Evolutionary conservation across 345 rosid genomes (phyloP).

Genomic region (Laguncularia racemosa): DNA sequence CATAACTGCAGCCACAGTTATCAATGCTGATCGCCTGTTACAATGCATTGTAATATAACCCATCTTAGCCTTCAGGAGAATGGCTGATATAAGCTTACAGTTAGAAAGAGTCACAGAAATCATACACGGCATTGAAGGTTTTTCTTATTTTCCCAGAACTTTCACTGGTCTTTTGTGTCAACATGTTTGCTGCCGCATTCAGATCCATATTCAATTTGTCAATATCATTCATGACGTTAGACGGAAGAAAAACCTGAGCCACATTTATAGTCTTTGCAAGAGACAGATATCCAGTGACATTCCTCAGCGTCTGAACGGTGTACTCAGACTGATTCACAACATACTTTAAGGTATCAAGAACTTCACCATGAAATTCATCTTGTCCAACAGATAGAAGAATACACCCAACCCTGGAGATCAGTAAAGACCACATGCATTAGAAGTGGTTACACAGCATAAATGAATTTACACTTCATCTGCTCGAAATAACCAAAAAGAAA

Average conservation of each 20-base stretch:
- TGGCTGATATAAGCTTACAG: neutral
- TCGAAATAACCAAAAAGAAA: neutral
- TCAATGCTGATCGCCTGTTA: conserved; percentile 70
- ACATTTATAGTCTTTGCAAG: conserved; percentile 88
- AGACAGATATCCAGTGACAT: conserved; percentile 79
- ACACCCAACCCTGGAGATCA: conserved; percentile 62
- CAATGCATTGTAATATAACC: conserved; percentile 8
- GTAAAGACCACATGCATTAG: conserved; percentile 11
- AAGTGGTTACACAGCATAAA: neutral
- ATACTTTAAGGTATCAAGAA: conserved; percentile 63
- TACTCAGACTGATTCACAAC: conserved; percentile 94
- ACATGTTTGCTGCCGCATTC: conserved; percentile 57
- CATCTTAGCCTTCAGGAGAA: conserved; percentile 1
- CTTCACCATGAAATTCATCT: conserved; percentile 70
- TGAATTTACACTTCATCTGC: neutral
- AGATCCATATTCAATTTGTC: conserved; percentile 75
- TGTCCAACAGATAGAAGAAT: conserved; percentile 91
- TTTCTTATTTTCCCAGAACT: conserved; percentile 59
- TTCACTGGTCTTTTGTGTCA: conserved; percentile 60
- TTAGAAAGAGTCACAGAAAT: conserved; percentile 10
- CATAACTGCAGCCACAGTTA: conserved; percentile 80
- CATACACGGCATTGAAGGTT: conserved; percentile 70
- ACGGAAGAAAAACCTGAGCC: conserved; percentile 69
- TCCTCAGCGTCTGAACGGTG: conserved; percentile 68
- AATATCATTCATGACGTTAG: conserved; percentile 56